Conservation (phyloP, 2,329 filamentous ascomycete species). For the Sporothrix euskadiensis region DNA sequence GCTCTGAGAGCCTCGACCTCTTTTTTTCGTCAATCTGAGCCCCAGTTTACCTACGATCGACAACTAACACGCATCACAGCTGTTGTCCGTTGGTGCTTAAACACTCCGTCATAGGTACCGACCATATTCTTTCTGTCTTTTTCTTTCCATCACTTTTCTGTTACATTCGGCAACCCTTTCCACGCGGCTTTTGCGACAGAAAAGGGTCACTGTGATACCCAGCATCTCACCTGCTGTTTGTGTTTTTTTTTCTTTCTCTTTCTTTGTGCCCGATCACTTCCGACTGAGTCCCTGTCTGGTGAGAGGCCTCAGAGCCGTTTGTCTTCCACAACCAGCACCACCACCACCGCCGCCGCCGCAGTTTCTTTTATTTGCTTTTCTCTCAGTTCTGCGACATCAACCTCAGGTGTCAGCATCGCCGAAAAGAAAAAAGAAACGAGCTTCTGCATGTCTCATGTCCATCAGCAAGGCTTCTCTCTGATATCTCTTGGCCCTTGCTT, state of each 20-base stretch:
- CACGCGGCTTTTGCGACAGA: not conserved
- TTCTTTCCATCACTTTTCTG: not conserved
- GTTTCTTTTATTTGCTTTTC: not conserved
- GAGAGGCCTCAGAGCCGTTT: not conserved
- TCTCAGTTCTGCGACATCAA: not conserved
- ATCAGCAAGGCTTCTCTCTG: not conserved
- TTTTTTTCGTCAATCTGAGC: not conserved
- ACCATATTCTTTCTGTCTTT: not conserved
- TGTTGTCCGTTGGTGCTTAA: not conserved
- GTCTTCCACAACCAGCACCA: not conserved
- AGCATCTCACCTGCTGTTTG: conserved; percentile 1
- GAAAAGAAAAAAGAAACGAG: not conserved
- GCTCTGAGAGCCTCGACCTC: not conserved
- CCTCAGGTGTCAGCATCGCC: not conserved
- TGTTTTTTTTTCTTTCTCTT: not conserved
- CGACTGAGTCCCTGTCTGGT: not conserved
- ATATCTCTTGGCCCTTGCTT: conserved; percentile 1
- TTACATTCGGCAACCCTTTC: not conserved
- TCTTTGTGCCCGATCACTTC: not conserved
- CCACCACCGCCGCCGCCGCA: not conserved
- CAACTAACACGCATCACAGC: not conserved
- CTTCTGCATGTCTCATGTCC: conserved; percentile 17
- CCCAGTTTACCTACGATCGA: not conserved
- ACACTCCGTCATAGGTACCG: not conserved
- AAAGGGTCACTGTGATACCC: not conserved